A percentile compares a stretch with the other conserved stretches of the same genome.
These are phyloP conservation scores for Thalassiosira livingstoniorum DNA, from an alignment of 352 stramenopile species.

Conservation along the genomic window DNA sequence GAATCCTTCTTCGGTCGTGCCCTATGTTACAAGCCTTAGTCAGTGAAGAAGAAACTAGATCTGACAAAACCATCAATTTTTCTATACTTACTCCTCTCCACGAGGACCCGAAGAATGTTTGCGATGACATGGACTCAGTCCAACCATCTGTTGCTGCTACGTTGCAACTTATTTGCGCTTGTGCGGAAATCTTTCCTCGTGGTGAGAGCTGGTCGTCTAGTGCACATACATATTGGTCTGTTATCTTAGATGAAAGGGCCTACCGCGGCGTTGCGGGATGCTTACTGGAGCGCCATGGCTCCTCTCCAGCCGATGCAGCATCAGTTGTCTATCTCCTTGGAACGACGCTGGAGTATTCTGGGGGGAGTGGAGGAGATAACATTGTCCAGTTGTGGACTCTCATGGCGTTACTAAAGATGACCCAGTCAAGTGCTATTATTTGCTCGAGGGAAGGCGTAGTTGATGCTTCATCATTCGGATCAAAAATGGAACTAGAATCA, in stretches of 20 bases:
- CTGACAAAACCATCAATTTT: background rate
- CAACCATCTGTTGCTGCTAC: slow-evolving; percentile 32
- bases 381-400: slow-evolving; percentile 76
- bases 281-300: slow-evolving; percentile 57
- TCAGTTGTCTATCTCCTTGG: slow-evolving; percentile 71
- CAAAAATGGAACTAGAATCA: slow-evolving; percentile 14
- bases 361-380: slow-evolving; percentile 61
- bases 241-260: slow-evolving; percentile 44
- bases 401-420: slow-evolving; percentile 69
- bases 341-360: slow-evolving; percentile 71
- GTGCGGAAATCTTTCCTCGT: slow-evolving; percentile 73
- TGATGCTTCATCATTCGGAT: slow-evolving; percentile 37
- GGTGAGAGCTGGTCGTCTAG: slow-evolving; percentile 80
- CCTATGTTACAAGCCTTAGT: slow-evolving; percentile 58
- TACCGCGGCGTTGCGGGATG: slow-evolving; percentile 42
- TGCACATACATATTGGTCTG: slow-evolving; percentile 59
- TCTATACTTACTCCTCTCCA: background rate
- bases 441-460: slow-evolving; percentile 53
- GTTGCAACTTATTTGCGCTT: slow-evolving; percentile 67
- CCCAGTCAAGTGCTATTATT: slow-evolving; percentile 66
- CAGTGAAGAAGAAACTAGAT: slow-evolving; percentile 12
- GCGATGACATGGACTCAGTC: slow-evolving; percentile 16
- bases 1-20: slow-evolving; percentile 49
- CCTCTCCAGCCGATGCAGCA: slow-evolving; percentile 63
- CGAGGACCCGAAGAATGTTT: too few relatives aligned